Percentiles rank a stretch among this genome's conserved stretches.
Conservation (phyloP, 2,329 filamentous ascomycete species). For the Penicillium thymicola region DNA sequence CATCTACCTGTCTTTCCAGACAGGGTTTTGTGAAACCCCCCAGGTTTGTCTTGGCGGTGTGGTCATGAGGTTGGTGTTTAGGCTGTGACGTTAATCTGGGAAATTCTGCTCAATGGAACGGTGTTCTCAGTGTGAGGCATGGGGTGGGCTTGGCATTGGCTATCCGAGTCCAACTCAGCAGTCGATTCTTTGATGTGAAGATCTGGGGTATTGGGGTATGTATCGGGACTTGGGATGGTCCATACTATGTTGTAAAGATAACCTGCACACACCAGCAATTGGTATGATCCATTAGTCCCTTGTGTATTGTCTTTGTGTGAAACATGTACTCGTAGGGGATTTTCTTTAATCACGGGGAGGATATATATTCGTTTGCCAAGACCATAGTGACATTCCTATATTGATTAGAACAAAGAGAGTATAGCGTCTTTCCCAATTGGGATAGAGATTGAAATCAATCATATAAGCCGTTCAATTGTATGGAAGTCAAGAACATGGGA, state of each 20-base stretch:
- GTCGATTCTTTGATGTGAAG: neutral
- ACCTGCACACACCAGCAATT: neutral
- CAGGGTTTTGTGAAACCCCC: neutral
- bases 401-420: neutral
- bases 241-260: neutral
- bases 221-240: neutral
- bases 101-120: neutral
- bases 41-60: neutral
- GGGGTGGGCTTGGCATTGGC: constrained; percentile 4
- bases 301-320: neutral
- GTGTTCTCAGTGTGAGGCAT: neutral
- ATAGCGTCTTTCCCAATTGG: neutral
- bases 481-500: neutral
- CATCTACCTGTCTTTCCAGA: neutral
- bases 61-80: neutral
- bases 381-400: neutral
- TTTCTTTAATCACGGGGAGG: neutral
- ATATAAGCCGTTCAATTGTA: neutral
- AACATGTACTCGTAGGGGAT: neutral
- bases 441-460: neutral
- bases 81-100: neutral
- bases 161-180: neutral
- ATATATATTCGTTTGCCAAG: neutral
- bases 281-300: neutral
- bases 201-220: neutral